A percentile compares a stretch with the other conserved stretches of the same genome.
Conservation (phyloP, 352 stramenopile genomes). For the Phytophthora tubulina region DNA sequence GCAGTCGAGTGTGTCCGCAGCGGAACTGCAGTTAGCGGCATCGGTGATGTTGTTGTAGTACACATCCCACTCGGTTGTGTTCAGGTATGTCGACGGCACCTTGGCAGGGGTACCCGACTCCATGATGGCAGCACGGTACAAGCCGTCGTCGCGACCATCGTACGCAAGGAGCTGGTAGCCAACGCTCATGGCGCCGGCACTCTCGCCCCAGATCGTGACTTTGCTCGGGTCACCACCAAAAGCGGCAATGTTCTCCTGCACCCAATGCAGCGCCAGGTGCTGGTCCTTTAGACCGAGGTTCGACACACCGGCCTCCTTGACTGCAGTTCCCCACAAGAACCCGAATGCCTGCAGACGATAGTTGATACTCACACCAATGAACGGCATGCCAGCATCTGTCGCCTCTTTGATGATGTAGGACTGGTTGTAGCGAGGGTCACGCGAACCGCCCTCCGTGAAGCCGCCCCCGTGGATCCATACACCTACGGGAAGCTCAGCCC, state of each 20-base stretch:
- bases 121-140: constrained; percentile 38
- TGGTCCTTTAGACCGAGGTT: constrained; percentile 92
- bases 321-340: constrained; percentile 37
- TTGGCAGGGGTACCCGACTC: constrained; percentile 29
- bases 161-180: constrained; percentile 37
- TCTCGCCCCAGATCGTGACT: constrained; percentile 37
- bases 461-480: constrained; percentile 40
- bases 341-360: constrained; percentile 48
- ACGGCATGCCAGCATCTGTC: constrained; percentile 22
- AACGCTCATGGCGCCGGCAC: constrained; percentile 55
- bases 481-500: constrained; percentile 22
- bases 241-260: constrained; percentile 31
- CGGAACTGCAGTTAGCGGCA: constrained; percentile 32
- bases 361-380: constrained; percentile 55
- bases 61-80: constrained; percentile 27
- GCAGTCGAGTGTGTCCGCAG: constrained; percentile 30
- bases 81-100: constrained; percentile 9
- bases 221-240: constrained; percentile 30
- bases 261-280: constrained; percentile 75
- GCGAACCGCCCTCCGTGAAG: constrained; percentile 32
- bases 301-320: constrained; percentile 53
- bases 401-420: constrained; percentile 42
- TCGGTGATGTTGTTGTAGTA: constrained; percentile 40
- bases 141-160: constrained; percentile 32
- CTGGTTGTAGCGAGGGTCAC: constrained; percentile 45